These are phyloP conservation scores for Lophium mytilinum DNA, from an alignment of 495 filamentous ascomycete species.

Conservation along the genomic window DNA sequence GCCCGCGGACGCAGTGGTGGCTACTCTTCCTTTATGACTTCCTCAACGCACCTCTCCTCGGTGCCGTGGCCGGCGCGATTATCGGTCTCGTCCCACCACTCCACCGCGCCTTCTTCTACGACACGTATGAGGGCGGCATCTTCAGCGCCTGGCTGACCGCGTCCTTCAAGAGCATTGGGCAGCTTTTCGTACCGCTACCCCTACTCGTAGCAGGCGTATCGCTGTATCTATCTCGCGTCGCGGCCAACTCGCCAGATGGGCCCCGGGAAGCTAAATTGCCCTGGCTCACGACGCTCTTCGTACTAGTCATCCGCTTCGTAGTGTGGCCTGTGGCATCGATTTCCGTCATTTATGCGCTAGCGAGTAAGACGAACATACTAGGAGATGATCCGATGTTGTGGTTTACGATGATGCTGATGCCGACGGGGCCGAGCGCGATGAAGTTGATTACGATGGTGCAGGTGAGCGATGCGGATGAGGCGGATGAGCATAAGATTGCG, in stretches of 20 bases:
- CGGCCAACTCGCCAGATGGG: conserved; percentile 16
- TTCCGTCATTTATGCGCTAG: conserved; percentile 48
- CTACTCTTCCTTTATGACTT: conserved; percentile 44
- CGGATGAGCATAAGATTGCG: conserved; percentile 55
- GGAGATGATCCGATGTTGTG: conserved; percentile 60
- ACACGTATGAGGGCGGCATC: conserved; percentile 52
- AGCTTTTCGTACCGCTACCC: conserved; percentile 59
- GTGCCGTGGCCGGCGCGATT: conserved; percentile 49
- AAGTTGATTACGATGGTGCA: conserved; percentile 60
- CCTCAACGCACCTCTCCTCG: conserved; percentile 53
- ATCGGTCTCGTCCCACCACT: conserved; percentile 53
- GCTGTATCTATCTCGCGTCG: conserved; percentile 43
- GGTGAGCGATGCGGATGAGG: conserved; percentile 46
- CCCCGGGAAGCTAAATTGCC: conserved; percentile 32
- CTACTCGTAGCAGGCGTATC: conserved; percentile 59
- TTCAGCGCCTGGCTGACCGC: conserved; percentile 61
- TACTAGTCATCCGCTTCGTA: conserved; percentile 51
- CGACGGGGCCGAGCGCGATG: conserved; percentile 59
- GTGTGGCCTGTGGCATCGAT: conserved; percentile 56
- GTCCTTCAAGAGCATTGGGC: conserved; percentile 53
- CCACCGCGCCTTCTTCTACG: conserved; percentile 55
- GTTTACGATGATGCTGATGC: conserved; percentile 69
- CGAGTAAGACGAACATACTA: conserved; percentile 42
- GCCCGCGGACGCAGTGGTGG: conserved; percentile 27
- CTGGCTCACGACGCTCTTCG: conserved; percentile 40